These are phyloP conservation scores for Microcyclospora pomicola DNA, from an alignment of 2,329 filamentous ascomycete genomes.

Conservation along the genomic window DNA sequence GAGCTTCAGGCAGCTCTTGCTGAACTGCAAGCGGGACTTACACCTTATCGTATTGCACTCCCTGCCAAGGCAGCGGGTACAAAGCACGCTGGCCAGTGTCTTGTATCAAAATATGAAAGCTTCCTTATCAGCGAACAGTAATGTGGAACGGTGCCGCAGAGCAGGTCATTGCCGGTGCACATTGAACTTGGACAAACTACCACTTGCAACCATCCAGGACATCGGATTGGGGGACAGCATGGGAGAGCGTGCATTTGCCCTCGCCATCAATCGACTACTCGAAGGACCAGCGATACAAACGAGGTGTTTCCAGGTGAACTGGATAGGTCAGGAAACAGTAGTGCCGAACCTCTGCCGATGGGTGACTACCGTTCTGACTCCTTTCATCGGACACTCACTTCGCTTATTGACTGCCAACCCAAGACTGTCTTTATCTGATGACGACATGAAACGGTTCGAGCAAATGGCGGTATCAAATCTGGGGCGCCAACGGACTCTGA, in stretches of 20 bases:
- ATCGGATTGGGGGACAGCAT: slow-evolving; percentile 56
- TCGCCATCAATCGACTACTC: slow-evolving; percentile 55
- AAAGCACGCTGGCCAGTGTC: slow-evolving; percentile 13
- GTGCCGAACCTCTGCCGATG: slow-evolving; percentile 49
- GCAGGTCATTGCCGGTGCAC: slow-evolving; percentile 22
- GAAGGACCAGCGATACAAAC: slow-evolving; percentile 43
- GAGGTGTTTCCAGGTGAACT: slow-evolving; percentile 49
- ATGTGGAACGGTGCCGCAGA: slow-evolving; percentile 26
- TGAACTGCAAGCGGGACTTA: slow-evolving; percentile 6
- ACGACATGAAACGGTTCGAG: slow-evolving; percentile 53
- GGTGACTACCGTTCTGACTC: slow-evolving; percentile 54
- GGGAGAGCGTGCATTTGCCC: slow-evolving; percentile 58
- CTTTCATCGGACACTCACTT: slow-evolving; percentile 45
- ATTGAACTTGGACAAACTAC: slow-evolving; percentile 11
- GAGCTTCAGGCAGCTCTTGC: not conserved
- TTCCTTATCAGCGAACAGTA: slow-evolving; percentile 6
- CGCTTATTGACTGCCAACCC: slow-evolving; percentile 11
- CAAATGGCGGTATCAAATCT: slow-evolving; percentile 55
- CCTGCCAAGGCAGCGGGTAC: slow-evolving; percentile 15
- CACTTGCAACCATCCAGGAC: slow-evolving; percentile 32
- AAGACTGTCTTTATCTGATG: slow-evolving; percentile 5
- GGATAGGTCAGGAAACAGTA: slow-evolving; percentile 41
- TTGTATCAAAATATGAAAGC: slow-evolving; percentile 14
- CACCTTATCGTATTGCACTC: slow-evolving; percentile 15
- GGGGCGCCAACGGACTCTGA: slow-evolving; percentile 52